Conservation (phyloP, 257 asterid species). For the Knoxia roxburghii region DNA sequence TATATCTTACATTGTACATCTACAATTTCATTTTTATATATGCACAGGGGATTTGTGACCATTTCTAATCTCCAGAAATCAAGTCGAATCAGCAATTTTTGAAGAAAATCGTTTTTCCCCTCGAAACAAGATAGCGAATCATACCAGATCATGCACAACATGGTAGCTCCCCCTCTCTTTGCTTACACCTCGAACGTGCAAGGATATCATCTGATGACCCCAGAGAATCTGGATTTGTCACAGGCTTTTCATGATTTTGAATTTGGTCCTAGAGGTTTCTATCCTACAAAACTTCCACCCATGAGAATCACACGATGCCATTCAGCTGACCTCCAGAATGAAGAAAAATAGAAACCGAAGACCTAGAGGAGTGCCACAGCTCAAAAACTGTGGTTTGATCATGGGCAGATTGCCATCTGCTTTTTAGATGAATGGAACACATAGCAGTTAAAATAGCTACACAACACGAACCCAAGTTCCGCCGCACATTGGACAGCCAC, state of each 20-base stretch:
- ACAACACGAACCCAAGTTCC: slow-evolving; percentile 97
- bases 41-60: neutral
- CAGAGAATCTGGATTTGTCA: neutral
- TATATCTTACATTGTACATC: too few species aligned
- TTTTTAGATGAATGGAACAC: neutral
- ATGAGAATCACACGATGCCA: too few species aligned
- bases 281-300: neutral
- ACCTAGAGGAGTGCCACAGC: neutral
- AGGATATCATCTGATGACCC: neutral
- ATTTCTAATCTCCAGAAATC: neutral
- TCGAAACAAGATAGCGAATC: too few species aligned
- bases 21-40: too few species aligned
- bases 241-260: neutral
- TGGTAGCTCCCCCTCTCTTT: neutral
- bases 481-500: slow-evolving; percentile 98
- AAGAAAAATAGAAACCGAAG: neutral
- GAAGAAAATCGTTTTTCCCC: too few species aligned
- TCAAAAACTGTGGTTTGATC: neutral
- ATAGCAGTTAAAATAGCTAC: slow-evolving; percentile 21
- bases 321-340: neutral
- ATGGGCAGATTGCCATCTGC: neutral
- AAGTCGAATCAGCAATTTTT: neutral
- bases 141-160: neutral
- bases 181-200: too few species aligned
- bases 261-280: neutral